Conservation (phyloP, 306 rosid genomes). For the Echinosophora koreensis region DNA sequence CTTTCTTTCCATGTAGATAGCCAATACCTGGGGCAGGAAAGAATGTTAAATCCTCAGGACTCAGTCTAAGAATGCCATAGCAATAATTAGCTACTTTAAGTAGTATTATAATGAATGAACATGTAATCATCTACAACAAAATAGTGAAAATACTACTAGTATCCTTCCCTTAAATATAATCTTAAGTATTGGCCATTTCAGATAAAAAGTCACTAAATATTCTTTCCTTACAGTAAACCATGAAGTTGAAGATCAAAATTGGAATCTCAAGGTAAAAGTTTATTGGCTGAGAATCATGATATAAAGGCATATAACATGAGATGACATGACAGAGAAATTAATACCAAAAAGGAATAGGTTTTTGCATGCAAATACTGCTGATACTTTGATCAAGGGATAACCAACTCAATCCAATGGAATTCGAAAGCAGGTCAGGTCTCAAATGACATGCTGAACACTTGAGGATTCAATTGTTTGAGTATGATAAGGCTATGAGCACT, state of each 20-base stretch:
- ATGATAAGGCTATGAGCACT: background rate
- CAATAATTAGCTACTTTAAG: background rate
- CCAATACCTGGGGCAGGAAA: constrained; percentile 66
- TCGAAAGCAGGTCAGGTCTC: background rate
- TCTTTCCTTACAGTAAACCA: background rate
- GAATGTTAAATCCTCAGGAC: background rate
- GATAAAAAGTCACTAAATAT: background rate
- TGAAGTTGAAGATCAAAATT: background rate
- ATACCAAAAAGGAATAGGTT: background rate
- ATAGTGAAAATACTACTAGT: background rate
- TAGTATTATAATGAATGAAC: background rate
- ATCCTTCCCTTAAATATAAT: background rate
- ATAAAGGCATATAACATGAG: background rate
- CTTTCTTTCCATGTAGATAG: constrained; percentile 69
- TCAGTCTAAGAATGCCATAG: background rate
- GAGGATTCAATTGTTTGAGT: background rate
- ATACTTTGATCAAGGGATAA: background rate
- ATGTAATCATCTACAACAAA: background rate
- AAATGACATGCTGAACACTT: background rate
- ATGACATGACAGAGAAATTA: background rate
- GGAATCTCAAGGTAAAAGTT: background rate
- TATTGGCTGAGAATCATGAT: background rate
- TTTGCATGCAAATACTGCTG: constrained; percentile 5
- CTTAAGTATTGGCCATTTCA: background rate
- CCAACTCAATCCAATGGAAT: background rate